Base-by-base conservation (phyloP, 1,284 basidiomycete genomes). In the Hemileia vastatrix region DNA sequence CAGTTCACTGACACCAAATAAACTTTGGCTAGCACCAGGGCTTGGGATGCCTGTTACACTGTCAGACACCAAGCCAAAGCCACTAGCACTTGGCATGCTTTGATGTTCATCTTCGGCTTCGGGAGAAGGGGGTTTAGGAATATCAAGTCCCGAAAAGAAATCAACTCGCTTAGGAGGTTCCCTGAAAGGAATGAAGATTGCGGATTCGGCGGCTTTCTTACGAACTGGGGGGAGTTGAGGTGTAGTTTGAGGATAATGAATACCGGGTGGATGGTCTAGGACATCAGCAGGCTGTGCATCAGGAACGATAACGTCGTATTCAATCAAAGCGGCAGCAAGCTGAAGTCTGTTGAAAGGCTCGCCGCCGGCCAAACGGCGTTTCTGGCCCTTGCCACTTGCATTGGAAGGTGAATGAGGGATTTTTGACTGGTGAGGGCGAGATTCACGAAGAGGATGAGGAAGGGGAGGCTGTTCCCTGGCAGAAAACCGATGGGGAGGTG, bases 321-420 rank as follows among this genome's bases (percentile, higher is more conserved):
- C 52, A 33, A 62, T 52, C 24, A 62, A 21, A 54, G 59, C 59
- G n/a, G 59, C 59, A 13, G 59, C 59, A 21, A 62, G 45, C 45
- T 62, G 59, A 21, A 62, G 59, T 49, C 59, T 23, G 40, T 62
- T 62, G 52, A 62, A 62, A 6, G 59, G 51, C 13, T 54, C 52
- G 43, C n/a, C n/a, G n/a, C n/a, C n/a, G n/a, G n/a, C n/a, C n/a
- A n/a, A n/a, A n/a, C n/a, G 53, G 51, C 23, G 40, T 43, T 4
- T 52, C 44, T 27, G 43, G 15, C 11, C 40, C 27, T 62, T 55
- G 54, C 3, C 5, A 33, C 40, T 54, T 62, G 23, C 9, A 31
- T 27, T 5, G n/a, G 49, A 51, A 50, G 48, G 27, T 23, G 21
- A 51, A 23, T 2, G 23, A 3, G 31, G 19, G 6, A 15, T 21